Evolutionary conservation across 768 basidiomycete genomes (phyloP).

Genomic region (Butyriboletus loyo): DNA sequence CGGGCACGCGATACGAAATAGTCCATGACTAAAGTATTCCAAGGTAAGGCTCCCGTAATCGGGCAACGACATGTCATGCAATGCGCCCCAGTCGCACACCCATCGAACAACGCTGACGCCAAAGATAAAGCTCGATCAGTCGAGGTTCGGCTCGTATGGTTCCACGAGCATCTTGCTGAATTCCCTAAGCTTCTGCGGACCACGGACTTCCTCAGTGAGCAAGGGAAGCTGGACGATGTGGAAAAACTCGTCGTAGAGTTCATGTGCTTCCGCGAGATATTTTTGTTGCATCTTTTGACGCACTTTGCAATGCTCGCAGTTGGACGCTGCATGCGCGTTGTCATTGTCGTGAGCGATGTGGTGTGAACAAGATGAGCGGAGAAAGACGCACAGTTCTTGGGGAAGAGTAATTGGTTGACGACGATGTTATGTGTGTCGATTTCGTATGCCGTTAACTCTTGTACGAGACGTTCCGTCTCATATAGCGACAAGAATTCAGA

Average conservation of each 20-base stretch:
- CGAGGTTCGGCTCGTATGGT: constrained; percentile 58
- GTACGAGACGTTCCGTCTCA: constrained; percentile 97
- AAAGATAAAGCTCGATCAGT: constrained; percentile 9
- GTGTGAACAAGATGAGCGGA: not conserved
- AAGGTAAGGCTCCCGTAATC: not conserved
- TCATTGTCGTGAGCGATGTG: not conserved
- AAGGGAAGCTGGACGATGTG: constrained; percentile 93
- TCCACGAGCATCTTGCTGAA: constrained; percentile 91
- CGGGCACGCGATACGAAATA: constrained; percentile 2
- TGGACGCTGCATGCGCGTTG: constrained; percentile 55
- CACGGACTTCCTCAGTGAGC: constrained; percentile 95
- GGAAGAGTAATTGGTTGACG: constrained; percentile 95
- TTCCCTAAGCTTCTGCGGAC: constrained; percentile 87
- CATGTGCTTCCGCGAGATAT: constrained; percentile 93
- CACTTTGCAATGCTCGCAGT: constrained; percentile 93
- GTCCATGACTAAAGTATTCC: constrained; percentile 3
- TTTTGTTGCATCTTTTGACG: constrained; percentile 98
- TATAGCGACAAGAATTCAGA: constrained; percentile 98
- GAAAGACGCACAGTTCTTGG: constrained; percentile 70
- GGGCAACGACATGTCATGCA: not conserved
- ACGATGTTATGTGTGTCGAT: constrained; percentile 99
- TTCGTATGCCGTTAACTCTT: constrained; percentile 90
- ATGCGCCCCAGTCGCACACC: not conserved
- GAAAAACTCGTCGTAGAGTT: constrained; percentile 97
- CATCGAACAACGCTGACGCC: not conserved